phyloP scores from a whole-genome alignment of 2,329 filamentous ascomycete genomes.

The Mycogone perniciosa region DNA sequence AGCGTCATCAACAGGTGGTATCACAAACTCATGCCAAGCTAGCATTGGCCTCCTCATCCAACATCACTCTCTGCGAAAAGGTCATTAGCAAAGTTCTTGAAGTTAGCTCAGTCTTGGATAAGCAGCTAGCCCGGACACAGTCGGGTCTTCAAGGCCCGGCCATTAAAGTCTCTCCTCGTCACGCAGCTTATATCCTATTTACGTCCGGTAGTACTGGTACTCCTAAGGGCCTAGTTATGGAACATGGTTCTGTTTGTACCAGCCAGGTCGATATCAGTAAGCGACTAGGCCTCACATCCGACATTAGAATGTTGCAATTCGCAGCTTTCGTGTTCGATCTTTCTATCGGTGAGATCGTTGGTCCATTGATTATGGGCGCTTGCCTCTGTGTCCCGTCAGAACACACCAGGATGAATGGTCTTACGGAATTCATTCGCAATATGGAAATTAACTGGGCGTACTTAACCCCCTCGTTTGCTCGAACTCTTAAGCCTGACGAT shows the following conservation, averaged over 20 bases:
- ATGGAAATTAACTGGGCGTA: background rate
- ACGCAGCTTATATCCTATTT: constrained; percentile 12
- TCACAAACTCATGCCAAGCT: constrained; percentile 7
- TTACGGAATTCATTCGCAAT: constrained; percentile 10
- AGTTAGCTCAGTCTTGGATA: background rate
- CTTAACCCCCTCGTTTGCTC: constrained; percentile 14
- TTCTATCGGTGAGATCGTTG: constrained; percentile 11
- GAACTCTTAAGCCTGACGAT: constrained; percentile 9
- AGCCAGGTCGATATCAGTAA: constrained; percentile 4
- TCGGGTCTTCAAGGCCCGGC: background rate
- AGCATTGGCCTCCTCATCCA: constrained; percentile 8
- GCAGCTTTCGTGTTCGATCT: constrained; percentile 15
- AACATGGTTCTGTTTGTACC: constrained; percentile 12
- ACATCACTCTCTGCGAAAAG: constrained; percentile 15
- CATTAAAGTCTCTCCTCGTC: background rate
- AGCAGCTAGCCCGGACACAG: background rate
- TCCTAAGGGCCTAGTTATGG: constrained; percentile 14
- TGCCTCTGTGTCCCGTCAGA: constrained; percentile 15
- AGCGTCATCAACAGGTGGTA: constrained; percentile 11
- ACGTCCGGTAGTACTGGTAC: constrained; percentile 13
- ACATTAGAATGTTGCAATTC: constrained; percentile 14
- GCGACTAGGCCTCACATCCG: constrained; percentile 1
- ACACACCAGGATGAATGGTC: constrained; percentile 3
- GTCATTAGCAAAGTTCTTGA: constrained; percentile 11
- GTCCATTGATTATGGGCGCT: constrained; percentile 9